Conservation (phyloP, 208 protist genomes). For the Leishmania lainsoni region DNA sequence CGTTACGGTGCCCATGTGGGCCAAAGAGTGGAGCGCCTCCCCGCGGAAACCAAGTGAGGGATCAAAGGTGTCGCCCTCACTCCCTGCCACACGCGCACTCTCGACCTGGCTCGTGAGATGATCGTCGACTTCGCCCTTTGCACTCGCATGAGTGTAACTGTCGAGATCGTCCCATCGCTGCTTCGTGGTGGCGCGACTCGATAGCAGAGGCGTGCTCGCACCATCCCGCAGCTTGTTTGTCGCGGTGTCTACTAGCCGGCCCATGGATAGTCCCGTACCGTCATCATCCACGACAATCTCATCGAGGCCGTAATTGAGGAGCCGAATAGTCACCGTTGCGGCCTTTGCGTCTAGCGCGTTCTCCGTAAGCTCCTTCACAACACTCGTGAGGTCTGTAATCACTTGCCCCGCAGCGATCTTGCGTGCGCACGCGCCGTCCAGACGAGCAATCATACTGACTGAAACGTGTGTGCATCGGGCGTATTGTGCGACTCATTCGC, state of each 20-base stretch:
- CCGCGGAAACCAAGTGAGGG: conserved; percentile 95
- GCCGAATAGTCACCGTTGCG: conserved; percentile 52
- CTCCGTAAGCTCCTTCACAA: conserved; percentile 89
- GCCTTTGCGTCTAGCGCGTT: conserved; percentile 87
- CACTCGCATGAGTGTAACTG: not conserved
- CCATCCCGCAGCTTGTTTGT: conserved; percentile 30
- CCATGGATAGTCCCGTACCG: conserved; percentile 67
- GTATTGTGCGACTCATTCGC: not conserved
- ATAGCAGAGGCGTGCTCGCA: conserved; percentile 60
- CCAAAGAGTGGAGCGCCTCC: conserved; percentile 96
- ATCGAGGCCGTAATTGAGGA: conserved; percentile 71
- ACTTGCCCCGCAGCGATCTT: conserved; percentile 85
- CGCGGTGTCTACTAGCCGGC: conserved; percentile 36
- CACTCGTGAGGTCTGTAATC: conserved; percentile 79
- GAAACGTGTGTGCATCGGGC: not conserved
- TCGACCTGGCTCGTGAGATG: not conserved
- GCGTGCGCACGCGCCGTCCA: conserved; percentile 73
- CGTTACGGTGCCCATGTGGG: conserved; percentile 70
- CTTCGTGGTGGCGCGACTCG: conserved; percentile 73
- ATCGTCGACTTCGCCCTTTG: conserved; percentile 1
- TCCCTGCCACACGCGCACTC: not conserved
- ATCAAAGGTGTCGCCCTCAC: conserved; percentile 13
- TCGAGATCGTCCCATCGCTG: conserved; percentile 1
- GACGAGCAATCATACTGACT: conserved; percentile 57
- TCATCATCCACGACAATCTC: conserved; percentile 86